phyloP scores from a whole-genome alignment of 2,329 filamentous ascomycete genomes.

The Huntiella savannae region DNA sequence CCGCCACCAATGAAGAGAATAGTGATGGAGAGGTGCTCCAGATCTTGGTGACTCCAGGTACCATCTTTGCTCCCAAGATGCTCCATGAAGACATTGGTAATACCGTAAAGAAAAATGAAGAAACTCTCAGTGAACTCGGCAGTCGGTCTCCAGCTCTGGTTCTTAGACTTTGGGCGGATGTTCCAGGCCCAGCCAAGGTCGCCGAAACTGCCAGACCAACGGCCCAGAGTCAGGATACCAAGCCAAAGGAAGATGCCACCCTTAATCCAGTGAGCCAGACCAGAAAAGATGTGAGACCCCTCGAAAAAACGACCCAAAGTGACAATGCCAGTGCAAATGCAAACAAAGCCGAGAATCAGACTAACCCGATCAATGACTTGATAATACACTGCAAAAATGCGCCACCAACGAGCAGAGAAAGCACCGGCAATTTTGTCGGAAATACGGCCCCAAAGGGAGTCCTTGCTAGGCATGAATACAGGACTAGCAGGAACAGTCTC shows the following conservation, averaged over 20 bases:
- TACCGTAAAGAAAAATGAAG: slow-evolving; percentile 77
- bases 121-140: slow-evolving; percentile 82
- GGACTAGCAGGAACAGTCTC: slow-evolving; percentile 16
- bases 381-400: slow-evolving; percentile 33
- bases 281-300: slow-evolving; percentile 53
- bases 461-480: background rate
- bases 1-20: slow-evolving; percentile 88
- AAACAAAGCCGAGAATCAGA: slow-evolving; percentile 57
- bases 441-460: background rate
- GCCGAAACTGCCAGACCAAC: slow-evolving; percentile 79
- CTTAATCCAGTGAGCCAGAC: slow-evolving; percentile 85
- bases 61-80: slow-evolving; percentile 57
- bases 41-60: slow-evolving; percentile 56
- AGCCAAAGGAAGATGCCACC: slow-evolving; percentile 92
- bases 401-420: slow-evolving; percentile 28
- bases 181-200: slow-evolving; percentile 96
- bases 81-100: slow-evolving; percentile 81
- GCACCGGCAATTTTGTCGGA: slow-evolving; percentile 1
- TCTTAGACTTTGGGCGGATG: slow-evolving; percentile 40
- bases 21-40: slow-evolving; percentile 86
- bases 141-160: slow-evolving; percentile 50
- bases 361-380: slow-evolving; percentile 56
- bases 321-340: slow-evolving; percentile 51
- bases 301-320: slow-evolving; percentile 71
- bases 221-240: slow-evolving; percentile 66